A percentile compares a stretch with the other conserved stretches of the same genome.
These are phyloP conservation scores for Hymenochaete sp. DNA, from an alignment of 1,284 basidiomycete species.

Conservation along the genomic window DNA sequence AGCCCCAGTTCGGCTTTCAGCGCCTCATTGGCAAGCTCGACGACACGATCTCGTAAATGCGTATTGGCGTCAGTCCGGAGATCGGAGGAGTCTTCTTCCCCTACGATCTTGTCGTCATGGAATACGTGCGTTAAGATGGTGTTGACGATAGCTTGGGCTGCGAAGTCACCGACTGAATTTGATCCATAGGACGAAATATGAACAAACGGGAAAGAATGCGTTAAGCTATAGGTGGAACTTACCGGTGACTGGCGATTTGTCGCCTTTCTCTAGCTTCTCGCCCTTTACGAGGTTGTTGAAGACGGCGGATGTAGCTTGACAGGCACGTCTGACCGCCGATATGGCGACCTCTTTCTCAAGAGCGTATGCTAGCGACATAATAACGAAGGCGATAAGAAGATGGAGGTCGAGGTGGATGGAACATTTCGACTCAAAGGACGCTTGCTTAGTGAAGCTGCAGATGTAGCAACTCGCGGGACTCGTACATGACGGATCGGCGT, in stretches of 20 bases:
- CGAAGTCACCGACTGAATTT: constrained; percentile 75
- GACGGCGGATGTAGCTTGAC: constrained; percentile 74
- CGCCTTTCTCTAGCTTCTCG: constrained; percentile 85
- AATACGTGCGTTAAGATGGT: constrained; percentile 70
- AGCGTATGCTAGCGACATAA: constrained; percentile 34
- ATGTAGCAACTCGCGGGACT: neutral
- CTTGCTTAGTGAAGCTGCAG: too few species aligned
- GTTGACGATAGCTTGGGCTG: constrained; percentile 85
- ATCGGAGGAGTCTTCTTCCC: constrained; percentile 90
- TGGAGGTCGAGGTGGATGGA: constrained; percentile 10
- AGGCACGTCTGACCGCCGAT: constrained; percentile 86
- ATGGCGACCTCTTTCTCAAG: constrained; percentile 69
- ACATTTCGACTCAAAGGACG: constrained; percentile 15
- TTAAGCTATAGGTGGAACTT: too few species aligned
- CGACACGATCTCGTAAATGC: constrained; percentile 60
- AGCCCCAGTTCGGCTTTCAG: constrained; percentile 46
- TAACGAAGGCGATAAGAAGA: neutral
- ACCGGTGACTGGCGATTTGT: constrained; percentile 97
- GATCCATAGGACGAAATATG: too few species aligned
- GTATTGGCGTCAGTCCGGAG: constrained; percentile 48
- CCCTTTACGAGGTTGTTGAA: constrained; percentile 83
- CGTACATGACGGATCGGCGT: too few species aligned
- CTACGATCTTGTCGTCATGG: constrained; percentile 83
- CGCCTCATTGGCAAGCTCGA: constrained; percentile 79
- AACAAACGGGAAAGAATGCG: too few species aligned